Conservation (phyloP, 2,329 filamentous ascomycete species). For the Domatiomyces globalis region DNA sequence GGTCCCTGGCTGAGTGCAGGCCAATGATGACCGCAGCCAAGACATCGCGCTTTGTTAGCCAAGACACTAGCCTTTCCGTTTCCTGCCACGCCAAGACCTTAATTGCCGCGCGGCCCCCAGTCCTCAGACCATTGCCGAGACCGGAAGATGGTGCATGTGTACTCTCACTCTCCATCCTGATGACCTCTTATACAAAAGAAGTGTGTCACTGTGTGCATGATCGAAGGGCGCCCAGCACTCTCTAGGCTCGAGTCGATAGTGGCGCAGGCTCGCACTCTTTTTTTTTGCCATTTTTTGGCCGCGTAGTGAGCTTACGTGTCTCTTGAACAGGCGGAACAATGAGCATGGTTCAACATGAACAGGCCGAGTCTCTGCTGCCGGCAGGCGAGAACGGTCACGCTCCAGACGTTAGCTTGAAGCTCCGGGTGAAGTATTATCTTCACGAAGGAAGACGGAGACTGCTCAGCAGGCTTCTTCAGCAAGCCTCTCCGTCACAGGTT, state of each 20-base stretch:
- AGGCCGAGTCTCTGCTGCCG: background rate
- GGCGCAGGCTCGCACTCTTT: background rate
- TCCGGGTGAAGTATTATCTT: background rate
- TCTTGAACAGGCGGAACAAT: background rate
- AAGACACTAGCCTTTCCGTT: background rate
- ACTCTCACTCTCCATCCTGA: too few relatives aligned
- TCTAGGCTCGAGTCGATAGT: background rate
- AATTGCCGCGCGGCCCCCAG: background rate
- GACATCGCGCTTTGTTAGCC: background rate
- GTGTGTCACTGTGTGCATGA: too few relatives aligned
- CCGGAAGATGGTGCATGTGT: background rate
- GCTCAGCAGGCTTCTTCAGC: background rate
- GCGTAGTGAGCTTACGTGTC: too few relatives aligned
- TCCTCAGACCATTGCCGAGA: background rate
- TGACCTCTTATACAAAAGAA: too few relatives aligned
- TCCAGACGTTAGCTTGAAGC: background rate
- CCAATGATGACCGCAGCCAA: background rate
- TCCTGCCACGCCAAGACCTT: background rate
- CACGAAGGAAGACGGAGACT: background rate
- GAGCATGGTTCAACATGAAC: background rate
- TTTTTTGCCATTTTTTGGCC: background rate
- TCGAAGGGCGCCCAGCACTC: too few relatives aligned
- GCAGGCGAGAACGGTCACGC: background rate
- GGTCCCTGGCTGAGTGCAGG: too few relatives aligned
- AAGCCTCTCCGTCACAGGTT: constrained; percentile 7